These are phyloP conservation scores for Heliocybe sulcata DNA, from an alignment of 1,284 basidiomycete genomes.

Conservation along the genomic window DNA sequence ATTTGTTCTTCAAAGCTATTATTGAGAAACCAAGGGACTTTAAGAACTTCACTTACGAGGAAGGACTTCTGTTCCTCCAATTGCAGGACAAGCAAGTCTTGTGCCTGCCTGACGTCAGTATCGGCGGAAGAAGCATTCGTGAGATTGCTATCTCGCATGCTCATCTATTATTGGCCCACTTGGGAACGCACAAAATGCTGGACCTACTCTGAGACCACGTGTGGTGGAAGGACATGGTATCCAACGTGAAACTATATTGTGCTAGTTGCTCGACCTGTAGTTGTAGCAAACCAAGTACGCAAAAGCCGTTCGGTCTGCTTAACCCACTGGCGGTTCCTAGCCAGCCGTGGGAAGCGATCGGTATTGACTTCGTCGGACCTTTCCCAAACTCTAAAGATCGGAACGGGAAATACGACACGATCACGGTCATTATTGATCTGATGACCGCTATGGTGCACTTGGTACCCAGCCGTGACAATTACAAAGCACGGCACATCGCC, in stretches of 20 bases:
- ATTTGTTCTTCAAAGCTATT: conserved; percentile 3
- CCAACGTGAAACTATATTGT: conserved; percentile 19
- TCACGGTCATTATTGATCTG: conserved; percentile 28
- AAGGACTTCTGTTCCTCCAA: conserved; percentile 4
- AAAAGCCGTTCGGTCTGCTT: conserved; percentile 24
- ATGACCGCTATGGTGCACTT: conserved; percentile 28
- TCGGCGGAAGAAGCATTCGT: conserved; percentile 12
- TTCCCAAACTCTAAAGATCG: conserved; percentile 24
- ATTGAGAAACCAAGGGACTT: conserved; percentile 2
- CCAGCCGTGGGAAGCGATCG: conserved; percentile 28
- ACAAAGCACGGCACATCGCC: conserved; percentile 24
- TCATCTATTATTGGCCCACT: conserved; percentile 25
- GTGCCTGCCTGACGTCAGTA: conserved; percentile 25
- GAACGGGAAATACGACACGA: conserved; percentile 26
- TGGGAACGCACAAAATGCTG: conserved; percentile 24
- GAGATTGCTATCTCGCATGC: conserved; percentile 26
- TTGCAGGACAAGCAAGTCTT: conserved; percentile 9
- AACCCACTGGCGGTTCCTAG: conserved; percentile 23
- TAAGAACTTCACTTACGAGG: conserved; percentile 7
- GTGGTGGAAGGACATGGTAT: conserved; percentile 27
- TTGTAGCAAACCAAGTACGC: conserved; percentile 20
- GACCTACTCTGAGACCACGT: conserved; percentile 20
- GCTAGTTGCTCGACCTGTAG: conserved; percentile 21
- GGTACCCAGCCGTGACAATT: conserved; percentile 18
- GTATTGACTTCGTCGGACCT: conserved; percentile 36